Evolutionary conservation across 2,329 filamentous ascomycete species (phyloP).

Genomic region (Trichoderma pleuroti): DNA sequence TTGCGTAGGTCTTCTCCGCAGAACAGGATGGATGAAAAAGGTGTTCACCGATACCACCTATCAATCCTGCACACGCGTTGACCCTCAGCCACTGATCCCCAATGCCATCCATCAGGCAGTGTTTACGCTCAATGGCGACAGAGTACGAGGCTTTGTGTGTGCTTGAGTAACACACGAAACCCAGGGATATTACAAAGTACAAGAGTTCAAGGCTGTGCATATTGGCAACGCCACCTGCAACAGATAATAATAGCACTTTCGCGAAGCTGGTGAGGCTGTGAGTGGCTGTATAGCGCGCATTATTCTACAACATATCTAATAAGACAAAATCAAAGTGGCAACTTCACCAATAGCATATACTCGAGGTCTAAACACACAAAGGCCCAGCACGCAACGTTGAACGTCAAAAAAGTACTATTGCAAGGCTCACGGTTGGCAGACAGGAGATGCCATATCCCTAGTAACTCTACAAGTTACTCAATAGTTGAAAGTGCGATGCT

Average conservation of each 20-base stretch:
- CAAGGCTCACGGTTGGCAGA: constrained; percentile 5
- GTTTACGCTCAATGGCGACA: neutral
- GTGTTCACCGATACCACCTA: neutral
- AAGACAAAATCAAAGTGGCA: neutral
- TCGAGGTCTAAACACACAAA: neutral
- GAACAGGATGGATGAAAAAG: too few relatives aligned
- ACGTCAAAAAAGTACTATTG: constrained; percentile 18
- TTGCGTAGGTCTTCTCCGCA: neutral
- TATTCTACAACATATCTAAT: neutral
- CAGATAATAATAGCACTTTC: neutral
- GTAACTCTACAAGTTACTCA: constrained; percentile 12
- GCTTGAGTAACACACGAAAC: neutral
- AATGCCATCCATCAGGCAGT: neutral
- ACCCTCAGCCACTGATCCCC: neutral
- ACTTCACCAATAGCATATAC: neutral
- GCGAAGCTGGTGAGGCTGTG: neutral
- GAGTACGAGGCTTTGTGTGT: neutral
- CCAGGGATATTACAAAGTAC: neutral
- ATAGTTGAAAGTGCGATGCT: constrained; percentile 8
- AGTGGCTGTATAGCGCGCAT: neutral
- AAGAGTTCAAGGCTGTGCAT: neutral
- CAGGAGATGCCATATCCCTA: constrained; percentile 9
- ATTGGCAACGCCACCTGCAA: neutral
- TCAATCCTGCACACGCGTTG: neutral
- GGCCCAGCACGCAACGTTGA: neutral